phyloP scores from a whole-genome alignment of 164 flowering plant genomes.

The Magnolia sinica region DNA sequence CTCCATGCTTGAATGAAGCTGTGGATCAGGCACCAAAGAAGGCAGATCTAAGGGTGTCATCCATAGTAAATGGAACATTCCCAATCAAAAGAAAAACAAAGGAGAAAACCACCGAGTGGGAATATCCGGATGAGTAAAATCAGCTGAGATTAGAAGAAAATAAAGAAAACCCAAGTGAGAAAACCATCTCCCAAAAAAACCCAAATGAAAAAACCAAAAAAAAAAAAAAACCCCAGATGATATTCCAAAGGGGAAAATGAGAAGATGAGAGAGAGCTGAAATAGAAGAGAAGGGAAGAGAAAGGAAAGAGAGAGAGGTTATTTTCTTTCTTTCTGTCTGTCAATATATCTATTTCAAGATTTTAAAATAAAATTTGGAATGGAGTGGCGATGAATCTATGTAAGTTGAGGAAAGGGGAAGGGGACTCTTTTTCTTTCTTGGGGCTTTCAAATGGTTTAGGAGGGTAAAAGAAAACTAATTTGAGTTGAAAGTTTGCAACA shows the following conservation, averaged over 20 bases:
- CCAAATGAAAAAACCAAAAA: neutral
- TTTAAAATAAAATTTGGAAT: too few relatives aligned
- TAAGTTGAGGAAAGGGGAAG: neutral
- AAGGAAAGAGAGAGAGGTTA: too few relatives aligned
- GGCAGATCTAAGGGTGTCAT: conserved; percentile 15
- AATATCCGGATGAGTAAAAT: conserved; percentile 11
- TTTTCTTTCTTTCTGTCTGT: too few relatives aligned
- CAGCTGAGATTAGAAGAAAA: neutral
- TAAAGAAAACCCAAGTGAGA: neutral
- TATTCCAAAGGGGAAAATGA: neutral
- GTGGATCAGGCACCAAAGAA: conserved; percentile 9
- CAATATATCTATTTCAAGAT: too few relatives aligned
- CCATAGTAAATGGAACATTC: conserved; percentile 3
- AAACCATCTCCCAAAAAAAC: conserved; percentile 2
- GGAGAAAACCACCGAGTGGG: neutral
- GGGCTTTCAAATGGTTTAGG: conserved; percentile 38
- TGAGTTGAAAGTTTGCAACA: conserved; percentile 12
- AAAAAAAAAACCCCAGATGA: conserved; percentile 1
- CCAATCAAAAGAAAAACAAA: neutral
- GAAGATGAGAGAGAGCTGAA: neutral
- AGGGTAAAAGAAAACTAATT: conserved; percentile 27
- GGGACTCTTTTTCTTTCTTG: conserved; percentile 18
- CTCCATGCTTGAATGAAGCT: conserved; percentile 12
- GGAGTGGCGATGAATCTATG: neutral
- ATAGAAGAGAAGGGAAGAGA: neutral